Evolutionary conservation across 2,329 filamentous ascomycete species (phyloP).

Genomic region (Trichoderma pleuroti): DNA sequence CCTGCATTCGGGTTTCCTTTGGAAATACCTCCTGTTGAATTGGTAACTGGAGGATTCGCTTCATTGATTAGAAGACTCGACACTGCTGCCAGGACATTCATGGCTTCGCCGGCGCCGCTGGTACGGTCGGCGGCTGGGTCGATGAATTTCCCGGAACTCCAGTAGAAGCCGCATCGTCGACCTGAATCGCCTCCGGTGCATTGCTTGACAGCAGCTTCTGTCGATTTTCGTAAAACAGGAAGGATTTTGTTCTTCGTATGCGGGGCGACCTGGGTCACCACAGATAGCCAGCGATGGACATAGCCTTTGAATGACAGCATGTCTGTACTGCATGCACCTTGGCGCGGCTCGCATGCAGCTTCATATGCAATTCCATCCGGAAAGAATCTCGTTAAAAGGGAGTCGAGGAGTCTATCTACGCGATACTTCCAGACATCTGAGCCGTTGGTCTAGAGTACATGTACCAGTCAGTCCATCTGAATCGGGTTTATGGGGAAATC

Average conservation of each 20-base stretch:
- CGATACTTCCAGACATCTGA: constrained; percentile 53
- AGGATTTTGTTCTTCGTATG: constrained; percentile 53
- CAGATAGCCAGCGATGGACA: constrained; percentile 62
- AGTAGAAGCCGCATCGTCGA: constrained; percentile 62
- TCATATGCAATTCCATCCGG: constrained; percentile 60
- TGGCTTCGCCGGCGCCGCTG: constrained; percentile 55
- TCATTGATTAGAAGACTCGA: constrained; percentile 46
- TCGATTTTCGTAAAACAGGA: constrained; percentile 55
- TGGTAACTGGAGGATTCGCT: constrained; percentile 42
- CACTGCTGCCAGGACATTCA: constrained; percentile 55
- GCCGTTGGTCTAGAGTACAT: constrained; percentile 49
- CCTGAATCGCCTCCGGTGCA: constrained; percentile 59
- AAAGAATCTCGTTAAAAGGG: constrained; percentile 51
- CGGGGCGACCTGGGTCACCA: constrained; percentile 60
- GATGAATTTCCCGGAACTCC: constrained; percentile 47
- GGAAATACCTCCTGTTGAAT: constrained; percentile 49
- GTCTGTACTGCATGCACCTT: constrained; percentile 62
- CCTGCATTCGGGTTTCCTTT: constrained; percentile 42
- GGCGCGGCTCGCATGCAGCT: constrained; percentile 57
- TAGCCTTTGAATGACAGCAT: constrained; percentile 72
- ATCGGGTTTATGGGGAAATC: neutral
- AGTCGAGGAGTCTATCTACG: constrained; percentile 53
- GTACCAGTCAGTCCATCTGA: neutral
- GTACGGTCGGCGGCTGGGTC: constrained; percentile 51
- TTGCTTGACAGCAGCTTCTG: constrained; percentile 56